A percentile compares a stretch with the other conserved stretches of the same genome.
Conservation (phyloP, 2,329 filamentous ascomycete genomes). For the Fusarium armeniacum region DNA sequence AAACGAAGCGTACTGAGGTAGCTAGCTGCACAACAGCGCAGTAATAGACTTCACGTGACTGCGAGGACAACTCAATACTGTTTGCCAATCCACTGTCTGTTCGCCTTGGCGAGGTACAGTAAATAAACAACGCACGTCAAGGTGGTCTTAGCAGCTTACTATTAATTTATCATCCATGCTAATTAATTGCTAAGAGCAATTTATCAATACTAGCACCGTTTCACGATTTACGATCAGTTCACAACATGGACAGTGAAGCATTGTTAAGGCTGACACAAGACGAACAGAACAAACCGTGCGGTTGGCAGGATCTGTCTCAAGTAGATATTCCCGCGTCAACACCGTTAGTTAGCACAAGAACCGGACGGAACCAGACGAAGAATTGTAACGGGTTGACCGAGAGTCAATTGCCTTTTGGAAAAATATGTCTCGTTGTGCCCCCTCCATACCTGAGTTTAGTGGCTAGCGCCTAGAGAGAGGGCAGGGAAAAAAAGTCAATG, state of each 20-base stretch:
- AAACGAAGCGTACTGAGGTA: no score
- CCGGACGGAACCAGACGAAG: neutral
- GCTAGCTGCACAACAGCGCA: neutral
- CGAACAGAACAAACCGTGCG: constrained; percentile 9
- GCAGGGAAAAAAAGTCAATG: neutral
- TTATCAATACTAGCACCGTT: constrained; percentile 4
- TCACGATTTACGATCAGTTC: neutral
- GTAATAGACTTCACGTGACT: neutral
- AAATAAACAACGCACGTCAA: constrained; percentile 1
- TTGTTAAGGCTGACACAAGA: constrained; percentile 25
- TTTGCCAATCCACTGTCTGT: neutral
- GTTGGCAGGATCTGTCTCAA: constrained; percentile 8
- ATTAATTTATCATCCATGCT: neutral
- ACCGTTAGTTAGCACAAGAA: neutral
- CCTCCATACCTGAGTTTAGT: neutral
- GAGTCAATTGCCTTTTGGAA: constrained; percentile 9
- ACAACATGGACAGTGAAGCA: neutral
- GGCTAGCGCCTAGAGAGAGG: neutral
- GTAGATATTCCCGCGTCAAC: neutral
- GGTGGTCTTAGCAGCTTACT: constrained; percentile 2
- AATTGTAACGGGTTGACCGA: constrained; percentile 15
- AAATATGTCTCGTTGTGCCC: constrained; percentile 9
- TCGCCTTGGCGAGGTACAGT: neutral
- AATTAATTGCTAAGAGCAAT: neutral
- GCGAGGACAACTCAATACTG: neutral